Base-by-base conservation (phyloP, 306 rosid genomes). In the Lathyrus oleraceus region DNA sequence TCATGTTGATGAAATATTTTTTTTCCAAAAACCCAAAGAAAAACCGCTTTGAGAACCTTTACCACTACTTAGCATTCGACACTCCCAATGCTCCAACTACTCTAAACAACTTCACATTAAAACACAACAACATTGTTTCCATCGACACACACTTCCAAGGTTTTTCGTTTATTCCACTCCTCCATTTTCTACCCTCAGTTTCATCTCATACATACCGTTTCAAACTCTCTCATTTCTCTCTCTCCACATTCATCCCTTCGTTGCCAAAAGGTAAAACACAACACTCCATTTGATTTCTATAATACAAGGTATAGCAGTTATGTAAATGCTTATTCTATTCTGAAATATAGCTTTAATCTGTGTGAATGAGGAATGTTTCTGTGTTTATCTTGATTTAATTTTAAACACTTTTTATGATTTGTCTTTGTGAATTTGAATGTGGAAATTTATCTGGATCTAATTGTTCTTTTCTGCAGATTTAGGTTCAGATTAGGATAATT, bases 121-220 rank as follows among this genome's bases (percentile, higher is more conserved):
- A 76, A 43, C 69, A 66, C 71, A 76, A 6, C 87, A 61, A 42
- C 81, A 54, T 83, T 4, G 82, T 73, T 78, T 67, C 58, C 84
- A 78, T 78, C 84, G 85, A 49, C 80, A 21, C 80, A 20, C 69
- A 40, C 6, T 35, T 36, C 66, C 45, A n/a, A 69, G 38, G 21
- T 72, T 74, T 49, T 54, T 36, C 1, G 48, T 68, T n/a, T 67
- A 35, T 35, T 7, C 39, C 10, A 7, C 39, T 35, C 10, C 10
- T 35, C 39, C 39, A 35, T 36, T 68, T 10, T 62, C 72, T 69
- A 32, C 40, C 56, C 6, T 30, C n/a, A 45, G 23, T 74, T 65
- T 56, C 23, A 17, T 51, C 45, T 47, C 53, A 59, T 19, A 40
- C 38, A 16, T 30, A 35, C 7, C 47, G 5, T 36, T 75, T 10